phyloP scores from a whole-genome alignment of 805 yeast species.

The Saccharomycopsis sp. region DNA sequence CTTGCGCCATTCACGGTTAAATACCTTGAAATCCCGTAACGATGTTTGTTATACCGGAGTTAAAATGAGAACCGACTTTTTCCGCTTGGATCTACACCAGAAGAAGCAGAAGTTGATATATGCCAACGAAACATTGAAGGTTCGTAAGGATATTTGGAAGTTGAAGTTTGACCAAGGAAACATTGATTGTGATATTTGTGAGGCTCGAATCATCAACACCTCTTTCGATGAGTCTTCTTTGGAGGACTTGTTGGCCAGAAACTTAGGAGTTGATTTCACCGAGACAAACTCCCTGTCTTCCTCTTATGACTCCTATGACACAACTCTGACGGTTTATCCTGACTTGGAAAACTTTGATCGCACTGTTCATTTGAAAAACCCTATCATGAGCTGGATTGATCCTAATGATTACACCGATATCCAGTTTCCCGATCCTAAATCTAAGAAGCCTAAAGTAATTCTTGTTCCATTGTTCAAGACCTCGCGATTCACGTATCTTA shows the following conservation, averaged over 20 bases:
- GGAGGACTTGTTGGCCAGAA: constrained; percentile 34
- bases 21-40: constrained; percentile 35
- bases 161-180: constrained; percentile 63
- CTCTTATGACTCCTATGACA: constrained; percentile 22
- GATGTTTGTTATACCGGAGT: constrained; percentile 52
- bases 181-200: constrained; percentile 61
- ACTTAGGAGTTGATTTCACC: constrained; percentile 26
- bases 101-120: constrained; percentile 36
- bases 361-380: constrained; percentile 21
- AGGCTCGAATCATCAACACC: constrained; percentile 61
- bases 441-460: constrained; percentile 37
- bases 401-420: constrained; percentile 69
- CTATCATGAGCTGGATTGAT: constrained; percentile 55
- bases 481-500: constrained; percentile 55
- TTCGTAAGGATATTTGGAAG: constrained; percentile 39
- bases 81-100: constrained; percentile 60
- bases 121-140: constrained; percentile 39
- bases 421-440: constrained; percentile 40
- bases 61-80: constrained; percentile 45
- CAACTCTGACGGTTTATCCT: constrained; percentile 20
- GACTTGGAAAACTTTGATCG: constrained; percentile 26
- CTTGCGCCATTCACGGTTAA: constrained; percentile 49
- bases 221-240: constrained; percentile 51
- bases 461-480: constrained; percentile 43
- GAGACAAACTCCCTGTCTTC: constrained; percentile 19